These are phyloP conservation scores for Linanthus parryae DNA, from an alignment of 148 eudicot genomes.

Conservation along the genomic window DNA sequence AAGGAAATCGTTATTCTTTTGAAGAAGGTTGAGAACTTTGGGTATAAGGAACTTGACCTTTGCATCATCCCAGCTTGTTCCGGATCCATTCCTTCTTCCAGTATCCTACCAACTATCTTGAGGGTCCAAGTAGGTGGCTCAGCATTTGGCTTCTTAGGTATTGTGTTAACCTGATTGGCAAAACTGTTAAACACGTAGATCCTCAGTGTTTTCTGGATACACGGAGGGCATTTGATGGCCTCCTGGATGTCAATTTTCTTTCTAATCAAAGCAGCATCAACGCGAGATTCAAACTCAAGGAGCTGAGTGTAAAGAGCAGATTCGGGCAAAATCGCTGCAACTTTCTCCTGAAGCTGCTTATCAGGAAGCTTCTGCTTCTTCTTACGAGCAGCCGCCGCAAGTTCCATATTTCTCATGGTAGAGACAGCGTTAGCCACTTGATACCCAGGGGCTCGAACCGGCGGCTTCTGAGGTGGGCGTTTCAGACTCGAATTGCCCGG, in stretches of 20 bases:
- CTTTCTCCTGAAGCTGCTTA: constrained; percentile 59
- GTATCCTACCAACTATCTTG: constrained; percentile 80
- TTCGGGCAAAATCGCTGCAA: constrained; percentile 85
- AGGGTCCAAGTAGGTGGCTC: constrained; percentile 93
- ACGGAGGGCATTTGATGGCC: constrained; percentile 73
- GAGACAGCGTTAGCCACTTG: constrained; percentile 34
- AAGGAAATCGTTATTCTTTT: constrained; percentile 71
- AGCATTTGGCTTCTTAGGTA: constrained; percentile 66
- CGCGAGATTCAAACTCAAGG: constrained; percentile 90
- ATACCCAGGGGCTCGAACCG: constrained; percentile 57
- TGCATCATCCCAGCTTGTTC: constrained; percentile 64
- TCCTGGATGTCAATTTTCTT: constrained; percentile 95
- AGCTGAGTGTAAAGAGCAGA: constrained; percentile 91
- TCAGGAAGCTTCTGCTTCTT: constrained; percentile 87
- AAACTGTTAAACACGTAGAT: constrained; percentile 87
- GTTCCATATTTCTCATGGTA: constrained; percentile 69
- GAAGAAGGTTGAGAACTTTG: constrained; percentile 82
- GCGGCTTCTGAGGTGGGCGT: constrained; percentile 66
- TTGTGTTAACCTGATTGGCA: constrained; percentile 60
- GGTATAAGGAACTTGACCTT: constrained; percentile 64
- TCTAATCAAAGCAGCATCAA: constrained; percentile 77
- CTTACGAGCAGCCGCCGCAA: constrained; percentile 63
- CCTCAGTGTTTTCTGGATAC: constrained; percentile 78
- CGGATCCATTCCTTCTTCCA: constrained; percentile 84
- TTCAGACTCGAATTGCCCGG: constrained; percentile 34